Evolutionary conservation across 1,139 yeast genomes (phyloP).

Genomic region (Hemisphaericaspora xylanilytica): DNA sequence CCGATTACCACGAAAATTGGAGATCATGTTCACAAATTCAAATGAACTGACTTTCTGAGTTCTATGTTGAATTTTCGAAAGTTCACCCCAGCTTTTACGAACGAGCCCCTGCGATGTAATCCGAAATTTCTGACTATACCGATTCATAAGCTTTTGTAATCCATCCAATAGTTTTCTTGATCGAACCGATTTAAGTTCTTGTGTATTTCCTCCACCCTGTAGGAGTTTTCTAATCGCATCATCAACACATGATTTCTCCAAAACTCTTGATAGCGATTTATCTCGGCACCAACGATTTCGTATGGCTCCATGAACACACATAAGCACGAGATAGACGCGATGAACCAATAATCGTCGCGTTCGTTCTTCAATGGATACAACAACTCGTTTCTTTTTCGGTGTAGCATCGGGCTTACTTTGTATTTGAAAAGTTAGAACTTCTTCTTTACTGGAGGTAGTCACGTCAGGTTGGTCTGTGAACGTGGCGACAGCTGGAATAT

Average conservation of each 20-base stretch:
- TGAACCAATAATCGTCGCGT: conserved; percentile 40
- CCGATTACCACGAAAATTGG: conserved; percentile 60
- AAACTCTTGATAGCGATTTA: conserved; percentile 31
- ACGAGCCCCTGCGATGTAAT: conserved; percentile 44
- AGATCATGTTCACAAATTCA: conserved; percentile 41
- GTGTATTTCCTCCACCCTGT: conserved; percentile 37
- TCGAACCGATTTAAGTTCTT: conserved; percentile 42
- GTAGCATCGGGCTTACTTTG: conserved; percentile 8
- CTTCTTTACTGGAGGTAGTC: conserved; percentile 2
- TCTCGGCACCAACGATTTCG: conserved; percentile 78
- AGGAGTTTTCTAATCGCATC: conserved; percentile 40
- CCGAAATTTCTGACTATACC: conserved; percentile 61
- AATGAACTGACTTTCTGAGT: conserved; percentile 27
- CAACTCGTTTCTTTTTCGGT: conserved; percentile 19
- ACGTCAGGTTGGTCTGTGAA: neutral
- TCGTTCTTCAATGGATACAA: conserved; percentile 13
- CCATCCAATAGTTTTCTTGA: conserved; percentile 78
- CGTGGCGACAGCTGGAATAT: neutral
- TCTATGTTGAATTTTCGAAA: conserved; percentile 22
- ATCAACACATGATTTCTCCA: conserved; percentile 47
- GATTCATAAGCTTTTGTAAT: conserved; percentile 56
- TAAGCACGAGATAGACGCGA: conserved; percentile 51
- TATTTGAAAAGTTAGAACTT: conserved; percentile 10
- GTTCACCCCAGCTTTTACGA: conserved; percentile 63
- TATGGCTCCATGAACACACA: conserved; percentile 62